Conservation (phyloP, 176 grass and related monocot species). For the Bromus sterilis region DNA sequence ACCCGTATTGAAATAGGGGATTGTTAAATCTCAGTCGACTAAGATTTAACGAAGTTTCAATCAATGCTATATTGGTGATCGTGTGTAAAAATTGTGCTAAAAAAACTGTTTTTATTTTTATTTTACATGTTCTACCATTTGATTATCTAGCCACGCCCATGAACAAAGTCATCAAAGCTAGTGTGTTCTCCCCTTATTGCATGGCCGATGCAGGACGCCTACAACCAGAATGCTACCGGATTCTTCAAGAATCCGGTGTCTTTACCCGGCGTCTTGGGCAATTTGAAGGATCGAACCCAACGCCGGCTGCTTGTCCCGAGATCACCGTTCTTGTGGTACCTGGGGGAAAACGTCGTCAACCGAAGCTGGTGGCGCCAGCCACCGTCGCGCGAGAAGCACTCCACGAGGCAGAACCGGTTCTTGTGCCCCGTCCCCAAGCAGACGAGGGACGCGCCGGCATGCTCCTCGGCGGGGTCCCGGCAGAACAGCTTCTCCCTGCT, state of each 20-base stretch:
- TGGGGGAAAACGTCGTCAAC: background rate
- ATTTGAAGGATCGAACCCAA: background rate
- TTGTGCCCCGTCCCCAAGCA: background rate
- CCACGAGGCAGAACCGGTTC: slow-evolving; percentile 6
- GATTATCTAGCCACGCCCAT: too few species aligned
- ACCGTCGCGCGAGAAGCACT: background rate
- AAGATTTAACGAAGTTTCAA: too few species aligned
- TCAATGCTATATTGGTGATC: too few species aligned
- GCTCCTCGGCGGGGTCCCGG: background rate
- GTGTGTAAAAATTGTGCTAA: too few species aligned
- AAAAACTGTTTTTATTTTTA: too few species aligned
- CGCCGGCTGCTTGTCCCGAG: background rate
- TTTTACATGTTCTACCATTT: too few species aligned
- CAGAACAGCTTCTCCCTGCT: background rate
- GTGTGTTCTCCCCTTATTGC: too few species aligned
- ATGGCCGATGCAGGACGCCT: background rate
- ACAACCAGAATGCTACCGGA: background rate
- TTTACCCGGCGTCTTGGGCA: background rate
- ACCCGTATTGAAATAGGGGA: too few species aligned
- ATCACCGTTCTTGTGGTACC: background rate
- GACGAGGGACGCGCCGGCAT: background rate
- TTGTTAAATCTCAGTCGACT: too few species aligned
- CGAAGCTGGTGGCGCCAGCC: background rate
- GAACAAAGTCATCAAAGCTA: too few species aligned
- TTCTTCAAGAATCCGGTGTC: background rate